Base-by-base conservation (phyloP, 2,329 filamentous ascomycete genomes). In the Chaetomium globosum region DNA sequence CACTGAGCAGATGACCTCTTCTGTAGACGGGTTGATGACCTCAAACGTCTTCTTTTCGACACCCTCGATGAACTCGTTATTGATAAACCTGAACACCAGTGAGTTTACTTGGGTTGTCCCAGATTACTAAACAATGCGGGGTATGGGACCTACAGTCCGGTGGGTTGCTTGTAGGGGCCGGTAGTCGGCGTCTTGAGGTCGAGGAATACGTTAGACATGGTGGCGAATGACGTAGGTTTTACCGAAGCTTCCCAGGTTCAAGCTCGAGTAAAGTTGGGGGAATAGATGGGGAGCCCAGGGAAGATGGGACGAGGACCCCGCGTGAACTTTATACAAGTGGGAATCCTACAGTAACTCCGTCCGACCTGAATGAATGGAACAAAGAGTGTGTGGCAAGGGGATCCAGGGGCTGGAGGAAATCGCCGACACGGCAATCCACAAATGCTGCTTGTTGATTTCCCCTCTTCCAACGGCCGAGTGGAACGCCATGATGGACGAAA, bases 21-120 rank as follows among this genome's bases (percentile, higher is more conserved):
- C 93, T 70, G 87, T 92, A 70, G 89, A 75, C 66, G 93, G 93
- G 85, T 96, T 96, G 84, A 95, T 89, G 78, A 93, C 90, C 80
- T 97, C 92, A 75, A 97, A 95, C 71, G 89, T 93, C 85, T 92
- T 89, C 81, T 93, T 93, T 73, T 96, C 91, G 69, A 90, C 88
- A 76, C 87, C 84, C 78, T 90, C 87, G 70, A 96, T 87, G 81
- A 89, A 97, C 80, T 97, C 90, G 79, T 94, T 93, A 86, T 95
- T 93, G 85, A 96, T 95, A 85, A 92, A 95, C 67, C 89, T 92
- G 74, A 10, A 43, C 23, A 7, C 43, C 19, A 23, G 36, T 8
- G 33, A 19, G 33, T 54, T 36, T 55, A 28, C 16, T 16, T 30
- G 1, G n/a, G 9, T 26, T 39, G 19, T 48, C n/a, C 9, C 19